Conservation (phyloP, 768 basidiomycete genomes). For the Leucocoprinus sp. region DNA sequence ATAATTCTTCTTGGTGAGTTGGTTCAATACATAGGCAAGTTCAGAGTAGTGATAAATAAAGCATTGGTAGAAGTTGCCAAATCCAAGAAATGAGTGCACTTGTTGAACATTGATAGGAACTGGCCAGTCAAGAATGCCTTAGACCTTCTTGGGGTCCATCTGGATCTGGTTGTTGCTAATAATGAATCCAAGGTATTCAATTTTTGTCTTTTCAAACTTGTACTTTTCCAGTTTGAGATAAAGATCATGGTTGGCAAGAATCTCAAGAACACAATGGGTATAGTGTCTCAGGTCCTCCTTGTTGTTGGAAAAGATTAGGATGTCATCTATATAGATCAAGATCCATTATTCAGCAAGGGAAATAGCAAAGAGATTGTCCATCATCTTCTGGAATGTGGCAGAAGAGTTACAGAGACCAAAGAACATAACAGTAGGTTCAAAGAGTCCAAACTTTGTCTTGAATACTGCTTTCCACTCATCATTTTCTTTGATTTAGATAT, state of each 20-base stretch:
- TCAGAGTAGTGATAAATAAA: slow-evolving; percentile 2
- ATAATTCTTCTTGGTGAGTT: neutral
- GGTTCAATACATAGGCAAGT: neutral
- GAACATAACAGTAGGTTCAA: slow-evolving; percentile 32
- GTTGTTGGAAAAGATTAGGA: slow-evolving; percentile 22
- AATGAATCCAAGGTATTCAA: slow-evolving; percentile 10
- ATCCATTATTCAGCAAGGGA: slow-evolving; percentile 20
- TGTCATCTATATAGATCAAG: slow-evolving; percentile 34
- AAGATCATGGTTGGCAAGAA: neutral
- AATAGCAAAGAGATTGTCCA: slow-evolving; percentile 11
- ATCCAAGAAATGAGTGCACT: neutral
- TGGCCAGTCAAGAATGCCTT: slow-evolving; percentile 6
- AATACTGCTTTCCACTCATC: slow-evolving; percentile 35
- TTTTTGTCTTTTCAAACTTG: neutral
- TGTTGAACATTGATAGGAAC: neutral
- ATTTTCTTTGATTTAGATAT: slow-evolving; percentile 21
- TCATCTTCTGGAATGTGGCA: slow-evolving; percentile 1
- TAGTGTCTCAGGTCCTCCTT: neutral
- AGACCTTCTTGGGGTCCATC: slow-evolving; percentile 8
- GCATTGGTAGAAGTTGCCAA: slow-evolving; percentile 12
- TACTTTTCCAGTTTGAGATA: slow-evolving; percentile 10
- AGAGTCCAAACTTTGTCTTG: slow-evolving; percentile 22
- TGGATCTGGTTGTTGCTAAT: neutral
- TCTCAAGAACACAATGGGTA: neutral
- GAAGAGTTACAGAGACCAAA: neutral